Evolutionary conservation across 1,284 basidiomycete species (phyloP).

Genomic region (Cryptococcus floricola): DNA sequence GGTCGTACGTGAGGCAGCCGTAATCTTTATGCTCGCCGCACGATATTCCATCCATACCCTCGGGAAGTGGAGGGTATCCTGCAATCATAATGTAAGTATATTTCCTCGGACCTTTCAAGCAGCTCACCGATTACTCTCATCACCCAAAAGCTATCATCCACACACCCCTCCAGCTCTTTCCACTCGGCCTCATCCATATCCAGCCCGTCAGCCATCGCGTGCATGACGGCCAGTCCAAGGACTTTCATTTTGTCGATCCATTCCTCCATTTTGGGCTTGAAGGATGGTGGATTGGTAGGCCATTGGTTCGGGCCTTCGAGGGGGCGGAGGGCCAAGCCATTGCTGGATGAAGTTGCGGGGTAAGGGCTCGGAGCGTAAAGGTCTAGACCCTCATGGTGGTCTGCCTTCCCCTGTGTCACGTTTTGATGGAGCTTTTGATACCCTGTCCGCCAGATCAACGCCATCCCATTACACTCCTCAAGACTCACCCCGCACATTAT

Average conservation of each 20-base stretch:
- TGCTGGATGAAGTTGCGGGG: neutral
- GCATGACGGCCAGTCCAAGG: conserved; percentile 47
- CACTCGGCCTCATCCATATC: conserved; percentile 68
- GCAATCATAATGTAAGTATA: neutral
- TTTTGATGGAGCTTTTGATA: conserved; percentile 64
- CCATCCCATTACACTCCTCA: neutral
- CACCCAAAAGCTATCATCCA: conserved; percentile 80
- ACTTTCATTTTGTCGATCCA: conserved; percentile 80
- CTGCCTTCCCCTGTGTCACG: conserved; percentile 74
- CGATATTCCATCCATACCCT: conserved; percentile 69
- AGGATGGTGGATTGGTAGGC: conserved; percentile 56
- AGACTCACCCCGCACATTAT: conserved; percentile 65
- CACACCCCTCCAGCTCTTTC: conserved; percentile 59
- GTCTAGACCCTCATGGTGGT: conserved; percentile 80
- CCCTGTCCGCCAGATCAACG: conserved; percentile 17
- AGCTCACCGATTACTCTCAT: conserved; percentile 70
- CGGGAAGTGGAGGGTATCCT: conserved; percentile 81
- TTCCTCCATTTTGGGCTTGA: conserved; percentile 60
- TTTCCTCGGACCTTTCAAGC: neutral
- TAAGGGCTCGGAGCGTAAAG: conserved; percentile 61
- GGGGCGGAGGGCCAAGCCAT: conserved; percentile 22
- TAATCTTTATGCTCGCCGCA: conserved; percentile 88
- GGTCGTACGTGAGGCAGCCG: conserved; percentile 70
- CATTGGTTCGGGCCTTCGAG: conserved; percentile 70
- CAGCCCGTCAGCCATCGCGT: conserved; percentile 72